Percentiles rank a stretch among this genome's conserved stretches.
phyloP scores from a whole-genome alignment of 176 grass and related monocot species.

The Eremochloa ophiuroides region DNA sequence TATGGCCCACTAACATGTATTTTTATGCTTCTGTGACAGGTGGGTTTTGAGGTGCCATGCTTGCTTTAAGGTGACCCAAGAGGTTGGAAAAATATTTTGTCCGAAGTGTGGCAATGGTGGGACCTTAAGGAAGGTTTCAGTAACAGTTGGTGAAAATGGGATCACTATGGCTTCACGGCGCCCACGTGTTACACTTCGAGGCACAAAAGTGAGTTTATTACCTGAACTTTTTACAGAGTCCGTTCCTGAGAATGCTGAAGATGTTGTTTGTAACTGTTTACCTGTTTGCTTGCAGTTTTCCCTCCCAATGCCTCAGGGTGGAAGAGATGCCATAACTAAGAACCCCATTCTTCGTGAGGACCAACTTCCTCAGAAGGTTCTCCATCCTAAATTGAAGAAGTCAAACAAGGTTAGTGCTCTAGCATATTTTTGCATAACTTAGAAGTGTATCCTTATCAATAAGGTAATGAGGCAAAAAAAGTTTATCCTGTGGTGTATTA shows the following conservation, averaged over 20 bases:
- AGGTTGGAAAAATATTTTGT: slow-evolving; percentile 96
- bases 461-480: not conserved
- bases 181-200: slow-evolving; percentile 74
- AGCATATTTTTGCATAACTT: slow-evolving; percentile 13
- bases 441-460: not conserved
- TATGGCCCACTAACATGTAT: not conserved
- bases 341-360: slow-evolving; percentile 93
- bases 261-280: slow-evolving; percentile 11
- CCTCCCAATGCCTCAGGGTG: slow-evolving; percentile 92
- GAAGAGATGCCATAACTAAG: slow-evolving; percentile 74
- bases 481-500: not conserved
- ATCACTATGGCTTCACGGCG: slow-evolving; percentile 83
- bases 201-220: slow-evolving; percentile 76
- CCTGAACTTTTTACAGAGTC: not conserved
- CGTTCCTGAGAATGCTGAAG: not conserved
- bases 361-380: slow-evolving; percentile 88
- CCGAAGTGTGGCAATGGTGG: slow-evolving; percentile 98
- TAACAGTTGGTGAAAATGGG: slow-evolving; percentile 90
- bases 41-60: slow-evolving; percentile 99
- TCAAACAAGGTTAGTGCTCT: slow-evolving; percentile 58
- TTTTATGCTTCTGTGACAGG: slow-evolving; percentile 37
- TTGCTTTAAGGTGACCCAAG: slow-evolving; percentile 93
- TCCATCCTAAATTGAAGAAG: slow-evolving; percentile 81
- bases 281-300: slow-evolving; percentile 72
- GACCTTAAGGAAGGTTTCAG: slow-evolving; percentile 88